Evolutionary conservation across 2,329 filamentous ascomycete genomes (phyloP), one percentile per base, ranked within the genome.

Genomic region (Penicillium sp.): DNA sequence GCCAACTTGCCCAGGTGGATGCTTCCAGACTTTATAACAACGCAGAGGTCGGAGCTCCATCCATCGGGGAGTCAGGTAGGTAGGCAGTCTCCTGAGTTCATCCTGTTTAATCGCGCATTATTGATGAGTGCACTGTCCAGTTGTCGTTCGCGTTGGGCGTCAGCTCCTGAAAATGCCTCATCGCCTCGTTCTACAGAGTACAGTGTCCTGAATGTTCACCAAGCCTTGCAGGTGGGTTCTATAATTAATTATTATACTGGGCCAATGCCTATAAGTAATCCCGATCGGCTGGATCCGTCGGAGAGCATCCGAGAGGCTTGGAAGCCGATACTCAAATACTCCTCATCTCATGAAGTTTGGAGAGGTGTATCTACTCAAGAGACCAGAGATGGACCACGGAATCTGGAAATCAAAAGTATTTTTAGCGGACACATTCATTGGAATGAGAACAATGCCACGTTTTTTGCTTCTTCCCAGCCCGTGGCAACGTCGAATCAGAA

Each of bases 111-210:
- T 41, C 35, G 35, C 35, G 35, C 35, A 13, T 41, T 41, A 13
- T 41, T 41, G 35, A 41, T 15, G 11, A 41, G 35, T 41, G 35
- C 38, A 58, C 38, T 35, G 48, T 21, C 56, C 48, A 52, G 48
- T 52, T 23, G 21, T 44, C 13, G 3, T 46, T 17, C 23, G 21
- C 46, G 56, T 52, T 47, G 48, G 48, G 56, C 56, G 56, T 46
- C 56, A 58, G 48, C 48, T 58, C 29, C 15, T 17, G 48, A 58
- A 58, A 58, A 58, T 58, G 56, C 56, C 56, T 51, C 56, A 58
- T 56, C 30, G 50, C 35, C 35, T 41, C 15, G 35, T 41, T 41
- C 35, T 3, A 41, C 35, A 41, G 35, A 41, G 35, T 17, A 41
- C 35, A 13, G 35, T 41, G 35, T 41, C 35, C 17, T 41, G 35